These are phyloP conservation scores for Conticribra guillardii DNA, from an alignment of 108 stramenopile genomes.

Conservation along the genomic window DNA sequence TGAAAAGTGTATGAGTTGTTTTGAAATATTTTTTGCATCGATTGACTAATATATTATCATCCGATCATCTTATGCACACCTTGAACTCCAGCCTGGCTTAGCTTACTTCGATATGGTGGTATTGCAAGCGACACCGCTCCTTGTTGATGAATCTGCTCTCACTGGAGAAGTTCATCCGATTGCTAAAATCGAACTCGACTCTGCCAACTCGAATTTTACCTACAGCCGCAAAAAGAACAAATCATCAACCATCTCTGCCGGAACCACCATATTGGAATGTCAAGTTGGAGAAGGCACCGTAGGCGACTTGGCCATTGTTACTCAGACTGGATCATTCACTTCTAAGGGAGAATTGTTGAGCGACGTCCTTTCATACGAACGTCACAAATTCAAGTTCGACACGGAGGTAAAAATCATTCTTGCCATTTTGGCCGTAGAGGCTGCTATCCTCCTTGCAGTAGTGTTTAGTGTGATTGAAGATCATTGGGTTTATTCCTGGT, in stretches of 20 bases:
- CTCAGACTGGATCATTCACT: constrained; percentile 66
- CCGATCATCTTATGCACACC: no score
- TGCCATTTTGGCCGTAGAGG: constrained; percentile 51
- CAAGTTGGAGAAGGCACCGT: constrained; percentile 28
- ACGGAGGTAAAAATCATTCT: constrained; percentile 60
- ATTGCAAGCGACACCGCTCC: constrained; percentile 25
- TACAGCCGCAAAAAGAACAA: constrained; percentile 50
- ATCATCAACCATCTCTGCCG: constrained; percentile 65
- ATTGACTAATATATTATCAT: no score
- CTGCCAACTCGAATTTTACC: constrained; percentile 16
- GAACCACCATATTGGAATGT: constrained; percentile 64
- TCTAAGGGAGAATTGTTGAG: constrained; percentile 62
- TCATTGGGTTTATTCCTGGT: constrained; percentile 55
- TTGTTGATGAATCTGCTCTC: constrained; percentile 63
- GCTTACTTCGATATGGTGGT: constrained; percentile 67
- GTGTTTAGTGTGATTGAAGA: constrained; percentile 51
- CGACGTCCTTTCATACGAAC: constrained; percentile 65
- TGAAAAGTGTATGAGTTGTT: no score
- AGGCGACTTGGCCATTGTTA: constrained; percentile 55
- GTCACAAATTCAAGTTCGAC: constrained; percentile 76
- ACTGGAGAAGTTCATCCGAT: constrained; percentile 70
- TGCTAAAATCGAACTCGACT: constrained; percentile 56
- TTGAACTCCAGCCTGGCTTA: no score
- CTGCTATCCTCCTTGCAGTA: constrained; percentile 51
- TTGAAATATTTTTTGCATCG: no score